phyloP scores from a whole-genome alignment of 176 grass and related monocot genomes.

The Triticum monococcum region DNA sequence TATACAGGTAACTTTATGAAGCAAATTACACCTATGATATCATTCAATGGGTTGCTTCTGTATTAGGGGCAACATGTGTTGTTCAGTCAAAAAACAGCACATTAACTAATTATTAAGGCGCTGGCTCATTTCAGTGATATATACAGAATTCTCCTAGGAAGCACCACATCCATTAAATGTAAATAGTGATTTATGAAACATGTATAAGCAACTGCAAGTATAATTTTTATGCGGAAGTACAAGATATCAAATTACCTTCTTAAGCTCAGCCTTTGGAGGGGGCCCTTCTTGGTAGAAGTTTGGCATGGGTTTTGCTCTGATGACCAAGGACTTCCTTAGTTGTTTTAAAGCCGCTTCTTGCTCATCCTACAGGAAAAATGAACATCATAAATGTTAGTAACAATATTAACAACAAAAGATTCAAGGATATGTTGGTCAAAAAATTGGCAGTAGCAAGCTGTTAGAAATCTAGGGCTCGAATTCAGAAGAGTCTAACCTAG shows the following conservation, averaged over 20 bases:
- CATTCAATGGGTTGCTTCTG: not conserved
- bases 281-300: slow-evolving; percentile 95
- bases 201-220: not conserved
- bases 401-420: slow-evolving; percentile 1
- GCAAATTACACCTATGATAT: not conserved
- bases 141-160: not conserved
- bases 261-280: slow-evolving; percentile 86
- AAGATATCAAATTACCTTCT: slow-evolving; percentile 62
- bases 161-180: not conserved
- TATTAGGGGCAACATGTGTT: not conserved
- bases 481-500: not conserved
- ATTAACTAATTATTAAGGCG: not conserved
- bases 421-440: not conserved
- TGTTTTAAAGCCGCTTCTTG: slow-evolving; percentile 85
- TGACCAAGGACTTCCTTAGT: slow-evolving; percentile 75
- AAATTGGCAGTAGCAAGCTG: not conserved
- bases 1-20: not conserved
- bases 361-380: slow-evolving; percentile 65
- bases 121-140: not conserved
- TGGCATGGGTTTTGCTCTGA: slow-evolving; percentile 87
- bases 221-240: not conserved
- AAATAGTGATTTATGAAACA: not conserved
- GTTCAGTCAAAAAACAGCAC: not conserved
- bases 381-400: slow-evolving; percentile 25
- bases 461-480: not conserved